Percentiles rank a stretch among this genome's conserved stretches.
Conservation (phyloP, 768 basidiomycete species). For the Rhodotorula taiwanensis region DNA sequence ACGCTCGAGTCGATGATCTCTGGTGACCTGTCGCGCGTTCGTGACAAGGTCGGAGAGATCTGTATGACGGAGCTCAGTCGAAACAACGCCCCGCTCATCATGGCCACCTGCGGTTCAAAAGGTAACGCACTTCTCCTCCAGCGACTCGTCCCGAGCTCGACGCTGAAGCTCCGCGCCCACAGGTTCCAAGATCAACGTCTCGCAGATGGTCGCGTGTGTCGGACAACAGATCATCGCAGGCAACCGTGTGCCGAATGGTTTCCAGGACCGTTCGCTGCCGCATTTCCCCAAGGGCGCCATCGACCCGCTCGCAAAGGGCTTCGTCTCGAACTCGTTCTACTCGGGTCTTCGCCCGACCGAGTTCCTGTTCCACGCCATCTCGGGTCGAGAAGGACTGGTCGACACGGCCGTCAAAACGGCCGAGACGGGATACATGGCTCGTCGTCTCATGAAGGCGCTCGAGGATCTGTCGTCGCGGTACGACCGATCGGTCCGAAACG, state of each 20-base stretch:
- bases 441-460: constrained; percentile 95
- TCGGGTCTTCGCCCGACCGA: constrained; percentile 85
- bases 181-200: constrained; percentile 98
- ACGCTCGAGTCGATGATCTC: constrained; percentile 96
- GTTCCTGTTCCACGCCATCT: constrained; percentile 98
- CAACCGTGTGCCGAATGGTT: constrained; percentile 95
- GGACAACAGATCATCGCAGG: constrained; percentile 98
- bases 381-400: constrained; percentile 94
- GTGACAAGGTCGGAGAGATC: constrained; percentile 90
- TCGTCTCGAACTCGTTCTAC: constrained; percentile 95
- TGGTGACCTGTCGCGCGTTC: constrained; percentile 83
- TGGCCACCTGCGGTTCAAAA: constrained; percentile 99
- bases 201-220: constrained; percentile 99
- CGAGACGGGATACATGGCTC: constrained; percentile 99
- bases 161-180: constrained; percentile 24
- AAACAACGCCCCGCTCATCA: constrained; percentile 93
- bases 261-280: constrained; percentile 97
- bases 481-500: constrained; percentile 90
- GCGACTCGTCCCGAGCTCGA: constrained; percentile 1
- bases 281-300: constrained; percentile 97
- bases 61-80: constrained; percentile 98
- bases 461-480: constrained; percentile 96
- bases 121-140: constrained; percentile 51
- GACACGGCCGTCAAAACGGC: constrained; percentile 99
- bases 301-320: constrained; percentile 94